Percentiles rank a stretch among this genome's conserved stretches.
phyloP scores from a whole-genome alignment of 148 eudicot species.

The Rhododendron mucronatum region DNA sequence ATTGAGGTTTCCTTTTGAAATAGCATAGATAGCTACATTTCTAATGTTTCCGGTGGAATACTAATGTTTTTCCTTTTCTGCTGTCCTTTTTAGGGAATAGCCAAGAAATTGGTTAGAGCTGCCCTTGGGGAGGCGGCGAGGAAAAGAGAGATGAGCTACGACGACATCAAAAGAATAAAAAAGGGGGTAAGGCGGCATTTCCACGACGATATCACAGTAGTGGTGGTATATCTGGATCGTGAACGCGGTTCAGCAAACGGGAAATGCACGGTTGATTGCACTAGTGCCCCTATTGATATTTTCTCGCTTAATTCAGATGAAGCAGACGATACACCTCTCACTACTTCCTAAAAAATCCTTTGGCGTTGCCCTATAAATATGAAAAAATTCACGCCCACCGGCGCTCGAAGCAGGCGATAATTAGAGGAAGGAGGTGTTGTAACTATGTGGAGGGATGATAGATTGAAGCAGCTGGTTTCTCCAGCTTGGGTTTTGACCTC shows the following conservation, averaged over 20 bases:
- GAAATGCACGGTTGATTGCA: slow-evolving; percentile 14
- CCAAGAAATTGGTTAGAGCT: slow-evolving; percentile 29
- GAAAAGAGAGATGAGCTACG: slow-evolving; percentile 30
- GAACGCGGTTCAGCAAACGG: slow-evolving; percentile 10
- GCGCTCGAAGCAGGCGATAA: neutral
- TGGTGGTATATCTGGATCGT: slow-evolving; percentile 31
- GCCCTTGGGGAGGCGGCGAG: slow-evolving; percentile 29
- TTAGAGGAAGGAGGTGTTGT: slow-evolving; percentile 5
- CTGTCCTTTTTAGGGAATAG: slow-evolving; percentile 23
- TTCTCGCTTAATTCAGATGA: slow-evolving; percentile 24
- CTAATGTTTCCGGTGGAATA: neutral
- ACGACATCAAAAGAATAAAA: slow-evolving; percentile 21
- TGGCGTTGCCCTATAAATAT: neutral
- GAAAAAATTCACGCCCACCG: neutral
- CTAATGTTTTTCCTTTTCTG: neutral
- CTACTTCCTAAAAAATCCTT: slow-evolving; percentile 3
- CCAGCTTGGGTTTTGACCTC: slow-evolving; percentile 6
- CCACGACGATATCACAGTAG: slow-evolving; percentile 31
- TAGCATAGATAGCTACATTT: neutral
- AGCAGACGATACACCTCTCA: neutral
- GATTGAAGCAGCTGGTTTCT: neutral
- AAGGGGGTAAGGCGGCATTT: slow-evolving; percentile 31
- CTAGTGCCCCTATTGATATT: slow-evolving; percentile 25
- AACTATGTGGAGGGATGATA: slow-evolving; percentile 3
- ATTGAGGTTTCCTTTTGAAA: neutral